Conservation (phyloP, 768 basidiomycete species). For the Asterophora lycoperdoides region DNA sequence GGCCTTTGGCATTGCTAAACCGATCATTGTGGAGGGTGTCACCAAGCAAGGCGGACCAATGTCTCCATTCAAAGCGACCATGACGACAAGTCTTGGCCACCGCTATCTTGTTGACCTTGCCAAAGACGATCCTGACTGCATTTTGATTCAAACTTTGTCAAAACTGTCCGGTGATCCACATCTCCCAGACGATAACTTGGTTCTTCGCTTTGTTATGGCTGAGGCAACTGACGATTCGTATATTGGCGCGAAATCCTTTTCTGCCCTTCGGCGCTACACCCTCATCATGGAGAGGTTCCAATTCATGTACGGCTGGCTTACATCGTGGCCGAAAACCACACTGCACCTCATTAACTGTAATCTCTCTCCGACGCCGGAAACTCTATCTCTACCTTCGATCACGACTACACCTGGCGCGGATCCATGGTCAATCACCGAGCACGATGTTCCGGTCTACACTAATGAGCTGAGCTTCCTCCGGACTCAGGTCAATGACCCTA, state of each 20-base stretch:
- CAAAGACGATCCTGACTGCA: constrained; percentile 3
- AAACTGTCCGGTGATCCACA: constrained; percentile 12
- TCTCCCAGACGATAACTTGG: constrained; percentile 5
- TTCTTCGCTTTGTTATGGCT: constrained; percentile 16
- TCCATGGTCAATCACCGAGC: constrained; percentile 5
- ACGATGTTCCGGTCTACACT: constrained; percentile 6
- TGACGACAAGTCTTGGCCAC: constrained; percentile 20
- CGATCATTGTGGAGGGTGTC: constrained; percentile 17
- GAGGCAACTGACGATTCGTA: constrained; percentile 23
- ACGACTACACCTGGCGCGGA: constrained; percentile 1
- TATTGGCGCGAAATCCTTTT: constrained; percentile 10
- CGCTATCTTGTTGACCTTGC: constrained; percentile 13
- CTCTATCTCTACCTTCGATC: constrained; percentile 1
- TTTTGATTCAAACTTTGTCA: background rate
- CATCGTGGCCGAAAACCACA: constrained; percentile 16
- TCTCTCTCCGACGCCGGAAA: background rate
- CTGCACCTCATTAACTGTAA: constrained; percentile 8
- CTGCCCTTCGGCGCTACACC: constrained; percentile 2
- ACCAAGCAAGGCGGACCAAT: constrained; percentile 23
- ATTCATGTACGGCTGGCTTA: constrained; percentile 15
- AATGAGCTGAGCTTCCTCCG: constrained; percentile 20
- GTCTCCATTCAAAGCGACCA: constrained; percentile 22
- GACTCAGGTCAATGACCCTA: constrained; percentile 18
- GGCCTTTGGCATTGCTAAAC: constrained; percentile 15
- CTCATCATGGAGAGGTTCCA: constrained; percentile 16